Percentiles rank a stretch among this genome's conserved stretches.
Evolutionary conservation across 352 stramenopile genomes (phyloP).

Genomic region (Saprolegnia diclina): DNA sequence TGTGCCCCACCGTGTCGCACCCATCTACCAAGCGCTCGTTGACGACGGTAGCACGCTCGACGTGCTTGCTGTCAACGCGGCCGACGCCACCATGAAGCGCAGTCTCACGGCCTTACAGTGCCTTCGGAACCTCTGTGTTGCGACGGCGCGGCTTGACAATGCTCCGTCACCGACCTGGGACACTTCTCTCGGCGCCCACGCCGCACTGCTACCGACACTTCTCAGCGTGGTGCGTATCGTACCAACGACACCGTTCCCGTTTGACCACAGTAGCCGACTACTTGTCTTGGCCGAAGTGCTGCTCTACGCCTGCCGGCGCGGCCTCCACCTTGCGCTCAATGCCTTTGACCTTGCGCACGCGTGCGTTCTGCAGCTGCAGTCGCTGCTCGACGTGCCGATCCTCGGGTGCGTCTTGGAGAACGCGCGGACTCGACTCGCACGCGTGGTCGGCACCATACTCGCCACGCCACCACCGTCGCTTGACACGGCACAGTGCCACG

Average conservation of each 20-base stretch:
- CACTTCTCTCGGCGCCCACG: no score
- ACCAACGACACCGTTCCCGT: no score
- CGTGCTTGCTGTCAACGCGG: neutral
- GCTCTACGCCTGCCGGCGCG: neutral
- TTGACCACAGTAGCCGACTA: no score
- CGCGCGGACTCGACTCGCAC: neutral
- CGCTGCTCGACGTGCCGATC: neutral
- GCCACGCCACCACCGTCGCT: neutral
- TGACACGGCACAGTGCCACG: neutral
- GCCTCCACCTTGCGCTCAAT: neutral
- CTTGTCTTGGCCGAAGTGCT: neutral
- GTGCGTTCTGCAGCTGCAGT: neutral
- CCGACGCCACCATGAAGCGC: neutral
- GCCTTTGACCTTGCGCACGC: neutral
- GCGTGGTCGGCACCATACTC: neutral
- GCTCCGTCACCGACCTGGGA: no score
- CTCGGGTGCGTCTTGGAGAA: slow-evolving; percentile 9
- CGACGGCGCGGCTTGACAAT: neutral
- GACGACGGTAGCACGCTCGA: neutral
- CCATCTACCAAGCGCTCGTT: neutral
- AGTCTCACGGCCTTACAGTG: neutral
- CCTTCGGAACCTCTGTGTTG: slow-evolving; percentile 1
- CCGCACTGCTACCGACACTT: no score
- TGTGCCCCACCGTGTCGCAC: neutral
- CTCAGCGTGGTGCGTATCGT: no score